Evolutionary conservation across 345 rosid species (phyloP), one percentile per base, ranked within the genome.

Genomic region (Zanthoxylum bungeanum): DNA sequence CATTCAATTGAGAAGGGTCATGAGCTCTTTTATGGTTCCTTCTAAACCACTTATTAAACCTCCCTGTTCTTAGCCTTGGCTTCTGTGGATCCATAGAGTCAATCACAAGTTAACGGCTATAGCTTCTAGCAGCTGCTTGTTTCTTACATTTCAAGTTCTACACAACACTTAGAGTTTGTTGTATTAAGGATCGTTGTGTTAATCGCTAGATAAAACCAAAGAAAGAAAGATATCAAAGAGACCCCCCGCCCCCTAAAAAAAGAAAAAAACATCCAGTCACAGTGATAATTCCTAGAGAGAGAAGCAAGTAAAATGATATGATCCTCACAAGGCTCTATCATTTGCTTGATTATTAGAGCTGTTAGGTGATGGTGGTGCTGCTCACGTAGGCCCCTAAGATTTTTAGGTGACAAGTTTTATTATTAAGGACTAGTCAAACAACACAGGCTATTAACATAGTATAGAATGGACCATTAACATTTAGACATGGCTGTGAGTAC

Each of bases 291-390:
- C 75, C 69, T 39, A 79, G 27, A 39, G n/a, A n/a, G 37, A 60
- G 31, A 24, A 58, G 52, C 55, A 2, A 24, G 50, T 36, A 17
- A 57, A 66, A 42, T 28, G 68, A 72, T 75, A 59, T 25, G 33
- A 76, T 52, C 86, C 85, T 76, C 86, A 85, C 86, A 85, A 69
- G 76, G 39, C 63, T 78, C 80, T 72, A 66, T 80, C 83, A 74
- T 72, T 71, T 64, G 64, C 44, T 72, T 74, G 69, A 74, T 78
- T 52, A 70, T 78, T 46, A 65, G 76, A 61, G 56, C 21, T 56
- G 80, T 40, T 61, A 76, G 81, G 73, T n/a, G n/a, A n/a, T 72
- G 72, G 80, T 69, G 67, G 80, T 77, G 85, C 65, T 76, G 27
- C 70, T 80, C 83, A 80, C 85, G 77, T 67, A 72, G 72, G 78